phyloP scores from a whole-genome alignment of 352 stramenopile species.

The Phytophthora citrophthora region DNA sequence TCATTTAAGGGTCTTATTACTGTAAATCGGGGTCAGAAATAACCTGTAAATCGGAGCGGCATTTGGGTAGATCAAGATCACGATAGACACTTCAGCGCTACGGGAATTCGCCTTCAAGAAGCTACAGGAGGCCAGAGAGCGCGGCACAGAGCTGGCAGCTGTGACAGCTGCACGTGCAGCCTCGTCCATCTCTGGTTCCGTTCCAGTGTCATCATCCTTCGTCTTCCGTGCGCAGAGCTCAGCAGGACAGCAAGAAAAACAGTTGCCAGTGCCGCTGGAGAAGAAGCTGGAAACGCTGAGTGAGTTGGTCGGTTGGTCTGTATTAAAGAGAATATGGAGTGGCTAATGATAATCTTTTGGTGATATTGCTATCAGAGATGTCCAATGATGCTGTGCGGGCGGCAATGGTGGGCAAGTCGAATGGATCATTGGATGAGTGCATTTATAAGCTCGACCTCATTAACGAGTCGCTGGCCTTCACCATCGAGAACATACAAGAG shows the following conservation, averaged over 20 bases:
- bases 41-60: too few species aligned
- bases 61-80: not conserved
- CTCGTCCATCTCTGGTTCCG: conserved; percentile 60
- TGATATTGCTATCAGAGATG: conserved; percentile 36
- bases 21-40: too few species aligned
- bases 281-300: conserved; percentile 33
- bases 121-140: conserved; percentile 70
- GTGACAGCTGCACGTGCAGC: conserved; percentile 52
- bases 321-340: not conserved
- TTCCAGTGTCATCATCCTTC: conserved; percentile 46
- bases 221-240: conserved; percentile 47
- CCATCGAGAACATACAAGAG: conserved; percentile 84
- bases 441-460: conserved; percentile 82
- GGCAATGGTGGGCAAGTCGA: conserved; percentile 36
- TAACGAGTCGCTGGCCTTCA: conserved; percentile 83
- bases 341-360: conserved; percentile 3
- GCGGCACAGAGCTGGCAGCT: conserved; percentile 62
- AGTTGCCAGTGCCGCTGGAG: conserved; percentile 14
- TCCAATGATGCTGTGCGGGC: conserved; percentile 53
- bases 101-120: conserved; percentile 81
- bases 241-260: conserved; percentile 11
- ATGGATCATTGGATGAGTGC: conserved; percentile 46
- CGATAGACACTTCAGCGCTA: conserved; percentile 72
- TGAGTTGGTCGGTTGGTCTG: conserved; percentile 4
- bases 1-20: too few species aligned